Percentiles rank a stretch among this genome's conserved stretches.
Evolutionary conservation across 2,329 filamentous ascomycete species (phyloP).

Genomic region (Sarocladium kiliense): DNA sequence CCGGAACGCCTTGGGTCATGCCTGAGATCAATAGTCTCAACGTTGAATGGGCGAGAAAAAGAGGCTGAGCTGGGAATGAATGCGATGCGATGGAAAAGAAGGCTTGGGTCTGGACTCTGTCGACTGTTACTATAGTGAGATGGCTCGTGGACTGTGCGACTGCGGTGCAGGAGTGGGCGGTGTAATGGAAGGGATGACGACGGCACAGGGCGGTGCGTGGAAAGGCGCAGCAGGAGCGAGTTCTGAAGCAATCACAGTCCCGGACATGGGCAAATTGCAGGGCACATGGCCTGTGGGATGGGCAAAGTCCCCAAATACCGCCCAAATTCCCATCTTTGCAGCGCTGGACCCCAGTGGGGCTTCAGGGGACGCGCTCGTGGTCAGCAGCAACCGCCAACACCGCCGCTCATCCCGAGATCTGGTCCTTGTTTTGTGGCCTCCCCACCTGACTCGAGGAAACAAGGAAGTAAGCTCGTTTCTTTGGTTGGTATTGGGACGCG

Average conservation of each 20-base stretch:
- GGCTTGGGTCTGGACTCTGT: background rate
- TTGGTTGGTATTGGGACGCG: no score
- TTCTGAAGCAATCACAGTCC: background rate
- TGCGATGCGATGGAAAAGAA: background rate
- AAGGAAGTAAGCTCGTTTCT: background rate
- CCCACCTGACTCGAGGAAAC: background rate
- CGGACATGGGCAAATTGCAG: constrained; percentile 6
- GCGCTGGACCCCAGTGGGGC: background rate
- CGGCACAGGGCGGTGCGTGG: background rate
- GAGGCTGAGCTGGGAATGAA: background rate
- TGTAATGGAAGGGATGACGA: background rate
- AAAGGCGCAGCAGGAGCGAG: background rate
- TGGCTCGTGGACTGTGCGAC: no score
- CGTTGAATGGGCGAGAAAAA: background rate
- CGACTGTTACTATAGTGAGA: no score
- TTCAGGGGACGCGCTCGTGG: background rate
- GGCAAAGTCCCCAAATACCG: constrained; percentile 2
- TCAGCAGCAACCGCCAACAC: background rate
- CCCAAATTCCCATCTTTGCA: constrained; percentile 3
- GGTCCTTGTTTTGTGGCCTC: background rate
- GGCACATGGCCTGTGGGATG: constrained; percentile 2
- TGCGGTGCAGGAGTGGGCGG: background rate
- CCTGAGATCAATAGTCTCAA: background rate
- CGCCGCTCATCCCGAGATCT: background rate
- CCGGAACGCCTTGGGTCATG: background rate